phyloP scores from a whole-genome alignment of 2,329 filamentous ascomycete genomes.

The Microcyclospora tardicrescens region DNA sequence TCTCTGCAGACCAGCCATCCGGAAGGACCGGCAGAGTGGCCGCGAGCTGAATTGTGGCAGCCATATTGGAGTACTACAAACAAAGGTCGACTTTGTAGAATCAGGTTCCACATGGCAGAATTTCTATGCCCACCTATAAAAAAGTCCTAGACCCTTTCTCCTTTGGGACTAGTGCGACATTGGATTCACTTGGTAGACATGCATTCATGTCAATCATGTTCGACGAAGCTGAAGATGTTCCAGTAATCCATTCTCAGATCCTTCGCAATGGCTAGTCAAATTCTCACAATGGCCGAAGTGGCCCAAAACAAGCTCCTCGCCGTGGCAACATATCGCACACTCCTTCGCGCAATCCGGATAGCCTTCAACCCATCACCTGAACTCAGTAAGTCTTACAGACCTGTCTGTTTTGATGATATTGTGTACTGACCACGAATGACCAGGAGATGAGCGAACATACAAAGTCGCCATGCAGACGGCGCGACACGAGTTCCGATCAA shows the following conservation, averaged over 20 bases:
- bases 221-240: conserved; percentile 1
- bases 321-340: conserved; percentile 62
- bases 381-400: conserved; percentile 1
- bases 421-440: neutral
- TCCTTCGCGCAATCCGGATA: conserved; percentile 67
- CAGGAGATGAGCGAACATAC: neutral
- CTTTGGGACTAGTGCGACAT: no score
- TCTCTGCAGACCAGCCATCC: conserved; percentile 70
- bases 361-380: conserved; percentile 61
- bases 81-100: neutral
- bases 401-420: neutral
- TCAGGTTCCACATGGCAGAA: neutral
- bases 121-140: no score
- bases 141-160: no score
- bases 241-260: conserved; percentile 1
- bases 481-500: conserved; percentile 48
- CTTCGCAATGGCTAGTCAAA: conserved; percentile 5
- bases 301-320: conserved; percentile 41
- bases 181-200: no score
- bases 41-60: conserved; percentile 46
- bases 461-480: neutral
- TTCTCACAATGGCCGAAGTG: conserved; percentile 9
- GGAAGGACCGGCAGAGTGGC: conserved; percentile 64
- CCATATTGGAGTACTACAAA: conserved; percentile 39
- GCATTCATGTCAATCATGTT: no score